Evolutionary conservation across 2,329 filamentous ascomycete genomes (phyloP).

Genomic region (Amauroascus verrucosus): DNA sequence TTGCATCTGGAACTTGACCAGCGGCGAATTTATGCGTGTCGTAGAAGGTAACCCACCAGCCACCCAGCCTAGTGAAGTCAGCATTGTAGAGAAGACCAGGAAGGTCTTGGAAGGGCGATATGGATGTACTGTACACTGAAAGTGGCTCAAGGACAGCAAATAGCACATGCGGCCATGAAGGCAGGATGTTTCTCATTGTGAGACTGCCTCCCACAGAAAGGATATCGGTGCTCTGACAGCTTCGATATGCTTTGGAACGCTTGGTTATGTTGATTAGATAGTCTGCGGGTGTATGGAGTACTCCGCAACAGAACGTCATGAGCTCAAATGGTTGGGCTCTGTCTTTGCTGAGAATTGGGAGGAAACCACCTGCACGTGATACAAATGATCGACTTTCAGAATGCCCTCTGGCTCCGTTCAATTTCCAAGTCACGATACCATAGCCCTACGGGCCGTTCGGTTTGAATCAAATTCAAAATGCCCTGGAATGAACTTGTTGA

Average conservation of each 20-base stretch:
- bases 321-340: too few relatives aligned
- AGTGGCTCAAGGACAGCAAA: slow-evolving; percentile 61
- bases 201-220: too few relatives aligned
- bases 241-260: too few relatives aligned
- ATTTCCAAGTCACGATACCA: neutral
- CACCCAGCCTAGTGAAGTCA: slow-evolving; percentile 44
- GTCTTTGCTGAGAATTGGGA: too few relatives aligned
- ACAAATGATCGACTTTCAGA: neutral
- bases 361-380: neutral
- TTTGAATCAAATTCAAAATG: neutral
- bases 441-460: neutral
- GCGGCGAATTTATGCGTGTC: slow-evolving; percentile 53
- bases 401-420: neutral
- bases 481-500: slow-evolving; percentile 13
- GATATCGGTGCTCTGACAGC: too few relatives aligned
- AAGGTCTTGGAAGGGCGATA: too few relatives aligned
- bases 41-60: slow-evolving; percentile 47
- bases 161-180: slow-evolving; percentile 52
- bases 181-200: slow-evolving; percentile 43
- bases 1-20: slow-evolving; percentile 45
- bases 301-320: too few relatives aligned
- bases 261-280: too few relatives aligned
- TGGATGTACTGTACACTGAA: slow-evolving; percentile 50
- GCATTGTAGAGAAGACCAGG: too few relatives aligned
- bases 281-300: too few relatives aligned